Conservation (phyloP, 768 basidiomycete species). For the Cystobasidium tubakii region DNA sequence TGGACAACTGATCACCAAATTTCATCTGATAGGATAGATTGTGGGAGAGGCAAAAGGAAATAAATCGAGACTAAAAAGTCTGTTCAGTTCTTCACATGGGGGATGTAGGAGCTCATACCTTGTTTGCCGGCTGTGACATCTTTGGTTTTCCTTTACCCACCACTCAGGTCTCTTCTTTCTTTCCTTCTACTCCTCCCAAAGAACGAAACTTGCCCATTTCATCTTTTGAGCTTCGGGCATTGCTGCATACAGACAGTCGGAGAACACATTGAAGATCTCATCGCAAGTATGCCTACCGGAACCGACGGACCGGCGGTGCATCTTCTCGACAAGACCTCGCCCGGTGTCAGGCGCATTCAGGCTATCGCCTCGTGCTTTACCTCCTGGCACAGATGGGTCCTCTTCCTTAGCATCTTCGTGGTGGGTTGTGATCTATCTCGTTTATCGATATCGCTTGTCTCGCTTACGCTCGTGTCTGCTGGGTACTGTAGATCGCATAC, state of each 20-base stretch:
- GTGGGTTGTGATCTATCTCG: conserved; percentile 19
- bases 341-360: conserved; percentile 47
- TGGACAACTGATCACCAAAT: not conserved
- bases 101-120: no score
- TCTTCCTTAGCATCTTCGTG: conserved; percentile 47
- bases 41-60: not conserved
- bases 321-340: conserved; percentile 2
- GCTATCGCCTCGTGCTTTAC: conserved; percentile 45
- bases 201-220: no score
- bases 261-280: no score
- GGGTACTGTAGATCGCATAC: conserved; percentile 43
- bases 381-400: conserved; percentile 41
- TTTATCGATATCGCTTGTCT: no score
- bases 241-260: no score
- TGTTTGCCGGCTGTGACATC: no score
- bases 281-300: not conserved
- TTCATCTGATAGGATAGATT: not conserved
- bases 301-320: not conserved
- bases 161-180: no score
- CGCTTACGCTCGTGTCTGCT: not conserved
- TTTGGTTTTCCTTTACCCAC: no score
- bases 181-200: no score
- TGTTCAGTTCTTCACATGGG: no score
- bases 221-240: no score
- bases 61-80: no score